Conservation (phyloP, 202 grass and related monocot species). For the Carex arenaria region DNA sequence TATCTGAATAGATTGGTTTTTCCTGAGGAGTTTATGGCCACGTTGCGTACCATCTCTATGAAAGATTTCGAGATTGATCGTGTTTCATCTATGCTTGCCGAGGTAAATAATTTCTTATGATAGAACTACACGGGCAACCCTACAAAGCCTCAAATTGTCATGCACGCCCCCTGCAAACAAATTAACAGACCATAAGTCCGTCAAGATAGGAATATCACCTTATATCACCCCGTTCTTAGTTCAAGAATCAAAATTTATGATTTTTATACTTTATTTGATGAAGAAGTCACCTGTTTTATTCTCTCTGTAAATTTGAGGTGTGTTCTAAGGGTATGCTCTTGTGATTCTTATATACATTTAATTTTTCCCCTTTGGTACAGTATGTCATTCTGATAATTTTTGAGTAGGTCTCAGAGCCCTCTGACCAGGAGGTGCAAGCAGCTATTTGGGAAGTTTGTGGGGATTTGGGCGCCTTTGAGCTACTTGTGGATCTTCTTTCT, state of each 20-base stretch:
- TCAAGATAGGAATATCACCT: background rate
- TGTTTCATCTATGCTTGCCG: constrained; percentile 51
- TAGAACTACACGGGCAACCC: background rate
- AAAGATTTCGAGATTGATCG: constrained; percentile 73
- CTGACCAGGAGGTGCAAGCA: constrained; percentile 45
- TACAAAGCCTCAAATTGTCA: background rate
- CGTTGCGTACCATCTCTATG: constrained; percentile 77
- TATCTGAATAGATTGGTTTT: constrained; percentile 70
- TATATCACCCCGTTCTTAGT: background rate
- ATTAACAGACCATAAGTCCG: background rate
- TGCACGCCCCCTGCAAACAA: background rate
- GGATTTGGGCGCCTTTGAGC: constrained; percentile 60
- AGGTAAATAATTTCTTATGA: constrained; percentile 39
- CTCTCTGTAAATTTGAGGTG: background rate
- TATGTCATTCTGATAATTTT: background rate
- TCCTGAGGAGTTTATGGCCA: constrained; percentile 67
- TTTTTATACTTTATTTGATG: background rate
- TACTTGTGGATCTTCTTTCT: constrained; percentile 88
- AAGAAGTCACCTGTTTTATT: background rate
- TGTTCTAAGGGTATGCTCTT: background rate
- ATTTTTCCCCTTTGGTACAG: background rate
- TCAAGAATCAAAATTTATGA: background rate
- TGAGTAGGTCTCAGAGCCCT: constrained; percentile 45
- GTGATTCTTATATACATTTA: background rate
- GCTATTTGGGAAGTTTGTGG: constrained; percentile 90